Base-by-base conservation (phyloP, 2,329 filamentous ascomycete species). In the Tolypocladium capitatum region DNA sequence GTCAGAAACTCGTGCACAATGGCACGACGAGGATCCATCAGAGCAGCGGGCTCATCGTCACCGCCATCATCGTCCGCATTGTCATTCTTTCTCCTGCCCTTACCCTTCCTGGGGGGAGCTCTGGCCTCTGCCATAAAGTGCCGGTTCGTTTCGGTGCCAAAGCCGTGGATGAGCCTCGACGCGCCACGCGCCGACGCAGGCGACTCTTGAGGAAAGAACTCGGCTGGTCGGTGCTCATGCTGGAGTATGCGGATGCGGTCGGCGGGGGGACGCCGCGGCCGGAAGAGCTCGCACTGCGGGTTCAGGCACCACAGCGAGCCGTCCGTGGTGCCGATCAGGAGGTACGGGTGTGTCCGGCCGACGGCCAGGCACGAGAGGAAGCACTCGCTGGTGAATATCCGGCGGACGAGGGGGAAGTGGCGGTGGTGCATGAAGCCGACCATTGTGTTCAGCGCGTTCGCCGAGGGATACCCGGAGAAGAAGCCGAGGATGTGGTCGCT, bases 1-100 rank as follows among this genome's bases (percentile, higher is more conserved):
- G 78, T 82, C 52, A 74, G 66, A 43, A 82, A 75, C 48, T 86
- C 82, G 55, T 81, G 75, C 11, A 83, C 69, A 5, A 74, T 65
- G 5, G 69, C 68, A 34, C 72, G 65, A 5, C 66, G 67, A 1
- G 69, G 63, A 45, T 65, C 67, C 51, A 60, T 57, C 28, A 62
- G 51, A 41, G 57, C 58, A 11, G 53, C 57, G 5, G 55, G 59
- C 30, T 63, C 62, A 10, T 63, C 65, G 11, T 64, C 62, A 4
- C 66, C 64, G 18, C 48, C 51, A 3, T 45, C 48, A 4, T 62
- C 62, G 1, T 55, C 54, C 2, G 54, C 53, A 30, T 60, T 58
- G 24, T 56, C 57, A 1, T 50, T 55, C 13, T 60, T 61, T 9
- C 58, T 62, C n/a, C 64, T 68, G 20, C 60, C 60, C 51, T 64